Evolutionary conservation across 192 early-diverging fungal genomes (phyloP).

Genomic region (Backusella morwellensis): DNA sequence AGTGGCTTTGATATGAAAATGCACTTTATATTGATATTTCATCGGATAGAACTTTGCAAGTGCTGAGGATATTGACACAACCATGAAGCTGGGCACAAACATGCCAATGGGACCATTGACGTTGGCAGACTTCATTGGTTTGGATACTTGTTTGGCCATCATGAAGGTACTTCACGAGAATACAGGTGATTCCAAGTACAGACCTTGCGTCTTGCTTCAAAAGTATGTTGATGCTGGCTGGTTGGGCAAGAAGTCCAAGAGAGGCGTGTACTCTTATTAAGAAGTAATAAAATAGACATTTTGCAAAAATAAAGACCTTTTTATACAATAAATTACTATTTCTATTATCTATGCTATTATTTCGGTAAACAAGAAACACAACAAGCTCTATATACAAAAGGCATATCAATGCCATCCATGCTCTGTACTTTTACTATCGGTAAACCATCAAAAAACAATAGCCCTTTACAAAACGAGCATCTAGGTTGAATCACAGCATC

Average conservation of each 20-base stretch:
- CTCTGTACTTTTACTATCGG: neutral
- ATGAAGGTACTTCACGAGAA: constrained; percentile 92
- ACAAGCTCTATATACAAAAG: constrained; percentile 11
- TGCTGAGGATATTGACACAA: constrained; percentile 94
- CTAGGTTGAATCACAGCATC: neutral
- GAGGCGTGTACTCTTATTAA: constrained; percentile 87
- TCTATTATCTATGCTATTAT: neutral
- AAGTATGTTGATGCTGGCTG: constrained; percentile 97
- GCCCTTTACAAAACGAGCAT: neutral
- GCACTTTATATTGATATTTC: too few relatives aligned
- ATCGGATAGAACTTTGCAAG: constrained; percentile 72
- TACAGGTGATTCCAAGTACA: constrained; percentile 93
- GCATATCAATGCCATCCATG: neutral
- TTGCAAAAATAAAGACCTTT: neutral
- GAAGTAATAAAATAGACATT: neutral
- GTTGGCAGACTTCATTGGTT: constrained; percentile 96
- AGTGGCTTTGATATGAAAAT: neutral
- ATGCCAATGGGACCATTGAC: constrained; percentile 97
- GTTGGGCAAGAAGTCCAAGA: constrained; percentile 88
- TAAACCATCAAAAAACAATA: neutral
- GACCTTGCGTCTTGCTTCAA: constrained; percentile 86
- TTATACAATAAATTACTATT: neutral
- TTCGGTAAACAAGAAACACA: neutral
- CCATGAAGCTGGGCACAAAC: constrained; percentile 98
- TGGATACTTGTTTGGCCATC: constrained; percentile 97